Base-by-base conservation (phyloP, 768 basidiomycete species). In the button mushroom (Agaricus bisporus) region DNA sequence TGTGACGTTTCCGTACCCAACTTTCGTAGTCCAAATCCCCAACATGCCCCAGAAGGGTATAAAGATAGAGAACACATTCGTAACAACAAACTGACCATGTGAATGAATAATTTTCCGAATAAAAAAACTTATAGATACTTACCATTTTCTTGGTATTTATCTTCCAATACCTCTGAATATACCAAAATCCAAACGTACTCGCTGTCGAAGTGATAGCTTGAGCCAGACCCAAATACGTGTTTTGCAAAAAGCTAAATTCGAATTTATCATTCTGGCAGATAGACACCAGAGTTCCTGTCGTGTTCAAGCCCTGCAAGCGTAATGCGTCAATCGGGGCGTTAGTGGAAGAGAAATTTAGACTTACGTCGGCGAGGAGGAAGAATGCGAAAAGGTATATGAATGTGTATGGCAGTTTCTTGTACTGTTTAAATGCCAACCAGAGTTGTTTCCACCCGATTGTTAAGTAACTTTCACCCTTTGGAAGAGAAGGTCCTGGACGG, bases 361-460 rank as follows among this genome's bases (percentile, higher is more conserved):
- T 38, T 57, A 83, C 87, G 62, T 90, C 86, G 2, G 86, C 84
- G 14, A 92, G 77, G n/a, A 90, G 73, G 73, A 89, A 91, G 68
- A 82, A 88, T 0, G 83, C 70, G 48, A 87, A 72, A 0, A 93
- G 73, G 65, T 93, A 95, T 48, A 82, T 76, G 65, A 92, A 92
- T 1, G 90, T 94, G 66, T 86, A 80, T 0, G 90, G 90, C 0
- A 91, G 76, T 61, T 83, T 75, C 66, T 81, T 86, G 67, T 86
- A 91, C 56, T 91, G 82, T 61, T 82, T 85, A 55, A 78, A 62
- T 0, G 88, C 87, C 12, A 76, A 70, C 83, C 88, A 92, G 48
- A 93, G 88, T 85, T 91, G 89, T 63, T 88, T 91, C 86, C 87
- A 92, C 41, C 91, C 91, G 42, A 94, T 79, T 0, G 88, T 89